Conservation (phyloP, 164 flowering plant species). For the Nymphaea colorata region DNA sequence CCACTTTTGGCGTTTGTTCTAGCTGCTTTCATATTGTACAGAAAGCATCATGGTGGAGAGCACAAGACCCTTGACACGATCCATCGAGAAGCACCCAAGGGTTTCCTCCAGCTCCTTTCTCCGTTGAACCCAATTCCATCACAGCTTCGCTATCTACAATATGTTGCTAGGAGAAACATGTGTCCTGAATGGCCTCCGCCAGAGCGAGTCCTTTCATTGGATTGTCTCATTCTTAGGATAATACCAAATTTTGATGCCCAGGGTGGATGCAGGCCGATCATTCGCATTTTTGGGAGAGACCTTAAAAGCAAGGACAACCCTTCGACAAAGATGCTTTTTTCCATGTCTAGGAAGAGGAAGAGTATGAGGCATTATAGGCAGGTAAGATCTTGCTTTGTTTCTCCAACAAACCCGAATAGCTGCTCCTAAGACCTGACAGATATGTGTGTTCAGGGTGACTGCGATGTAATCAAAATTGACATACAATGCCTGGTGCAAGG, state of each 20-base stretch:
- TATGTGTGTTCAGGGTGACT: slow-evolving; percentile 53
- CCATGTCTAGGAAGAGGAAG: slow-evolving; percentile 74
- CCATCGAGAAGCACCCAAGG: slow-evolving; percentile 95
- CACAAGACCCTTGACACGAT: slow-evolving; percentile 78
- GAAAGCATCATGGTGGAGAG: slow-evolving; percentile 73
- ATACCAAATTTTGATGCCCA: slow-evolving; percentile 79
- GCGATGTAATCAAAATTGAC: slow-evolving; percentile 94
- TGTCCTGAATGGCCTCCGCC: slow-evolving; percentile 93
- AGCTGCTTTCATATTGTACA: slow-evolving; percentile 71
- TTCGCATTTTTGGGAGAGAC: slow-evolving; percentile 86
- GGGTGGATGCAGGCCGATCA: slow-evolving; percentile 84
- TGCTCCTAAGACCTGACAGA: neutral
- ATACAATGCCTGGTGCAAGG: slow-evolving; percentile 94
- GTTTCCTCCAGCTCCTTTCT: slow-evolving; percentile 69
- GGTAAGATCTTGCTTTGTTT: slow-evolving; percentile 25
- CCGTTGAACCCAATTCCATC: slow-evolving; percentile 93
- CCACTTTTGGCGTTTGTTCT: slow-evolving; percentile 82
- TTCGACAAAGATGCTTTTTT: slow-evolving; percentile 75
- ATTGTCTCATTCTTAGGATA: slow-evolving; percentile 83
- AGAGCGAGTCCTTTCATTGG: slow-evolving; percentile 84
- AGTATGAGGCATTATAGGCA: slow-evolving; percentile 60
- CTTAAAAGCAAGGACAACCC: slow-evolving; percentile 54
- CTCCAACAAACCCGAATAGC: neutral
- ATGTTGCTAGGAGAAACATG: slow-evolving; percentile 82
- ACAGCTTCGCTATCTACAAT: slow-evolving; percentile 92